Evolutionary conservation across 176 grass and related monocot species (phyloP).

Genomic region (Saccharum spontaneum): DNA sequence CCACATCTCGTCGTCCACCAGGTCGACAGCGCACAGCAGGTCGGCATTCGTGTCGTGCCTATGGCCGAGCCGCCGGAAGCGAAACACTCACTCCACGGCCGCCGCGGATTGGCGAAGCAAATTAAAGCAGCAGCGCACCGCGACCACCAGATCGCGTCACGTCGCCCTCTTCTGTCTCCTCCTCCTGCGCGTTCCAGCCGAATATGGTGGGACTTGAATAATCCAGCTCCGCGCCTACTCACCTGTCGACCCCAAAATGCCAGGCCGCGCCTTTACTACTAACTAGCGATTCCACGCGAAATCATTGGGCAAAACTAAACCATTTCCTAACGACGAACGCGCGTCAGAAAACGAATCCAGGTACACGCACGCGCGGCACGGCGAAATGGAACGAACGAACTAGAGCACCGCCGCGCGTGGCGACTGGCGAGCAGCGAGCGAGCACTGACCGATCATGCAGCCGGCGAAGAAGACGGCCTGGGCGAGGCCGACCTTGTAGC

Average conservation of each 20-base stretch:
- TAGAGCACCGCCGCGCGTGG: too few relatives aligned
- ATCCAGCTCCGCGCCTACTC: neutral
- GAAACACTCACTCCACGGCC: neutral
- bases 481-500: conserved; percentile 84
- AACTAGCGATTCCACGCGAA: too few relatives aligned
- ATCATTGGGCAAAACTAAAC: neutral
- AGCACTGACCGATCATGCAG: conserved; percentile 71
- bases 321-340: neutral
- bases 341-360: neutral
- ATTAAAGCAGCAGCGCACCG: too few relatives aligned
- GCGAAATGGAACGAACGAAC: neutral
- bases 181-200: neutral
- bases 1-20: too few relatives aligned
- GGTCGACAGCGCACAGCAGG: neutral
- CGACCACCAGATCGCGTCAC: neutral
- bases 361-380: too few relatives aligned
- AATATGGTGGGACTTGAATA: neutral
- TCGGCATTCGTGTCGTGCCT: too few relatives aligned
- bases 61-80: neutral
- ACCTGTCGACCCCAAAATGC: neutral
- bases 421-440: neutral
- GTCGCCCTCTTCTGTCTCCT: neutral
- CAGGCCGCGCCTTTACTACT: too few relatives aligned
- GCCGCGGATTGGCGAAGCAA: too few relatives aligned
- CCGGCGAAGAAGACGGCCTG: conserved; percentile 80